These are phyloP conservation scores for Rhynchospora breviuscula DNA, from an alignment of 176 grass and related monocot genomes.

Conservation along the genomic window DNA sequence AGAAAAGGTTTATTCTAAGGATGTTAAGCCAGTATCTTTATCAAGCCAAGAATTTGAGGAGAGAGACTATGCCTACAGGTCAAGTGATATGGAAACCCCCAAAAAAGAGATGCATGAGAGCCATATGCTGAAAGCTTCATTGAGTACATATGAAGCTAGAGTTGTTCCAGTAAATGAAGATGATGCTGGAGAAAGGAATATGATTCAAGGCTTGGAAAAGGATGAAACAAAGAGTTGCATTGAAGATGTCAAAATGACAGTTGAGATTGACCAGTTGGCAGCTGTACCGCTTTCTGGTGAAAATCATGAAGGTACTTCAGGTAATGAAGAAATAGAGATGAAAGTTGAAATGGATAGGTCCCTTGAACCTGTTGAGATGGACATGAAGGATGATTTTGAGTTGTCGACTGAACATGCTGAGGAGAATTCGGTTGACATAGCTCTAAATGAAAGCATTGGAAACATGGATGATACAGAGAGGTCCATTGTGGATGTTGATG, in stretches of 20 bases:
- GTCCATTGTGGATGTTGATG: conserved; percentile 21
- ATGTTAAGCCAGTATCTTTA: conserved; percentile 25
- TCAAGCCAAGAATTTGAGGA: conserved; percentile 41
- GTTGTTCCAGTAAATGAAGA: conserved; percentile 7
- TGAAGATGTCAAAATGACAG: conserved; percentile 20
- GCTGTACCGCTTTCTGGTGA: not conserved
- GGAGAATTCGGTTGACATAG: not conserved
- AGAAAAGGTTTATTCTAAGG: conserved; percentile 39
- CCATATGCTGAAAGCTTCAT: conserved; percentile 10
- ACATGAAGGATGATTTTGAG: conserved; percentile 11
- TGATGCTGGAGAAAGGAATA: not conserved
- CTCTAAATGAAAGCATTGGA: not conserved
- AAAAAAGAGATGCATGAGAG: not conserved
- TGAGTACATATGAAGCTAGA: not conserved
- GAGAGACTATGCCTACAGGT: conserved; percentile 36
- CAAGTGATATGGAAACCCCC: conserved; percentile 18
- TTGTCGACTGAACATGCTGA: not conserved
- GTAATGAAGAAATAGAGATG: not conserved
- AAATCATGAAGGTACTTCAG: not conserved
- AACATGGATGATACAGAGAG: conserved; percentile 26
- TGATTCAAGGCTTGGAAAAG: not conserved
- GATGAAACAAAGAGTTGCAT: conserved; percentile 21
- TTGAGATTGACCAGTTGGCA: conserved; percentile 1
- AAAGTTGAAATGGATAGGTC: conserved; percentile 16
- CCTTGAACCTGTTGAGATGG: conserved; percentile 9